Percentiles rank a stretch among this genome's conserved stretches.
phyloP scores from a whole-genome alignment of 768 basidiomycete species.

The Leucosporidium creatinivorum region DNA sequence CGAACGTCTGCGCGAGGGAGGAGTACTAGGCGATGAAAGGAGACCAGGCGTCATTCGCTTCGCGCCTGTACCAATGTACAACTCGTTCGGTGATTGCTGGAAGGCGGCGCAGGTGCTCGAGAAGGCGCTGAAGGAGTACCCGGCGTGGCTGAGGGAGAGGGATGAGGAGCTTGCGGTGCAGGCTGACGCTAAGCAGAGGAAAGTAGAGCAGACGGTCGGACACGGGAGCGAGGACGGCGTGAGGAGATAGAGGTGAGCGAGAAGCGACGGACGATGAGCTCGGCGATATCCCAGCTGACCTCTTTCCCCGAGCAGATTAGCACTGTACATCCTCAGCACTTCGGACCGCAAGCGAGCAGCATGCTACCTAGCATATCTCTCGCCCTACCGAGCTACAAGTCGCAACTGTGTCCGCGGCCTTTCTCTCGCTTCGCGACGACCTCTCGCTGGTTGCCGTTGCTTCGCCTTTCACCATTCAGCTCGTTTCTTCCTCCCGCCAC shows the following conservation, averaged over 20 bases:
- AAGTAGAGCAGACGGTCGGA: background rate
- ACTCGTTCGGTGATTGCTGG: conserved; percentile 68
- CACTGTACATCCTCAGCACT: too few relatives aligned
- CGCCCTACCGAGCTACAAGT: too few relatives aligned
- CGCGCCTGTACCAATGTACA: conserved; percentile 80
- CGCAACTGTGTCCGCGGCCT: too few relatives aligned
- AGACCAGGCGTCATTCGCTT: conserved; percentile 86
- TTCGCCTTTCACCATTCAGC: too few relatives aligned
- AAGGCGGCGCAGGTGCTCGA: conserved; percentile 52
- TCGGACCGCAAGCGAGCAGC: too few relatives aligned
- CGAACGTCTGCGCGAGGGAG: conserved; percentile 54
- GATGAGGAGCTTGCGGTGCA: background rate
- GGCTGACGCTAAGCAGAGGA: background rate
- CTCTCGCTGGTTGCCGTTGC: too few relatives aligned
- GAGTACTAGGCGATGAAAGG: conserved; percentile 87
- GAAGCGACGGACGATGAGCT: background rate
- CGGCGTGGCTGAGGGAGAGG: background rate
- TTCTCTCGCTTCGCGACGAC: too few relatives aligned
- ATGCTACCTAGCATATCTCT: too few relatives aligned
- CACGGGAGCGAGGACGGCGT: background rate
- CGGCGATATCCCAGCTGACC: background rate
- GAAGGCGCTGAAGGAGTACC: conserved; percentile 17
- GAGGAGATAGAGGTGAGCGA: background rate
- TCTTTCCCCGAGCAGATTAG: background rate
- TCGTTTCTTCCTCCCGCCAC: too few relatives aligned